Evolutionary conservation across 2,329 filamentous ascomycete genomes (phyloP).

Genomic region (Remersonia thermophila): DNA sequence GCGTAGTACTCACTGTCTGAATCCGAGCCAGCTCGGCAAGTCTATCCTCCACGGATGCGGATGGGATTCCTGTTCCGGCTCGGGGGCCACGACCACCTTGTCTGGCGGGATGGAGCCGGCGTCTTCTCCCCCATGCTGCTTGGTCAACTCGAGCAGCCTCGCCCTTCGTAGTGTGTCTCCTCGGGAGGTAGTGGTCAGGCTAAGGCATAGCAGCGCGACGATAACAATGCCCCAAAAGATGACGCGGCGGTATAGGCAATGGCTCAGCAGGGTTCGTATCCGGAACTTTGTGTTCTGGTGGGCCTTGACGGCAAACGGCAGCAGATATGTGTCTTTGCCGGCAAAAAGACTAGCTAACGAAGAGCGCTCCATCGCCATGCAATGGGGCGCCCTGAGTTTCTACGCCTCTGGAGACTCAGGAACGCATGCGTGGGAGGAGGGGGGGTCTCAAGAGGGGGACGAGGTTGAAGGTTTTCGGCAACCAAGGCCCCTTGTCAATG

Average conservation of each 20-base stretch:
- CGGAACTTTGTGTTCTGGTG: constrained; percentile 28
- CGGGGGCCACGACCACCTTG: constrained; percentile 7
- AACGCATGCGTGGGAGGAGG: too few relatives aligned
- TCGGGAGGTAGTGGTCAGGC: constrained; percentile 25
- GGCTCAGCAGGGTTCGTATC: constrained; percentile 34
- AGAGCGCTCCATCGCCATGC: constrained; percentile 10
- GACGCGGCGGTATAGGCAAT: constrained; percentile 40
- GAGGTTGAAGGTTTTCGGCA: too few relatives aligned
- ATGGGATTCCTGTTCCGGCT: not conserved
- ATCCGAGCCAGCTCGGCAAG: constrained; percentile 27
- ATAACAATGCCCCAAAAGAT: constrained; percentile 37
- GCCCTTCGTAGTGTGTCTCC: constrained; percentile 14
- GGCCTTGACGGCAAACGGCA: constrained; percentile 18
- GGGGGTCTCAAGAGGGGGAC: too few relatives aligned
- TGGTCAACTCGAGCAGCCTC: constrained; percentile 15
- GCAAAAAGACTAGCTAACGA: constrained; percentile 10
- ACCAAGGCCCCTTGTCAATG: too few relatives aligned
- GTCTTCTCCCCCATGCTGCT: constrained; percentile 4
- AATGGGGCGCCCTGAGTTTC: not conserved
- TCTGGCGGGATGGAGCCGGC: constrained; percentile 3
- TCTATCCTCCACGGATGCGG: constrained; percentile 13
- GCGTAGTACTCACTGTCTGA: constrained; percentile 30
- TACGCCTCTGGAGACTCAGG: too few relatives aligned
- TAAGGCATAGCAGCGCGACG: constrained; percentile 28
- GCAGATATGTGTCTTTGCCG: constrained; percentile 14